Base-by-base conservation (phyloP, 1,284 basidiomycete species). In the Lentinula novae-zelandiae region DNA sequence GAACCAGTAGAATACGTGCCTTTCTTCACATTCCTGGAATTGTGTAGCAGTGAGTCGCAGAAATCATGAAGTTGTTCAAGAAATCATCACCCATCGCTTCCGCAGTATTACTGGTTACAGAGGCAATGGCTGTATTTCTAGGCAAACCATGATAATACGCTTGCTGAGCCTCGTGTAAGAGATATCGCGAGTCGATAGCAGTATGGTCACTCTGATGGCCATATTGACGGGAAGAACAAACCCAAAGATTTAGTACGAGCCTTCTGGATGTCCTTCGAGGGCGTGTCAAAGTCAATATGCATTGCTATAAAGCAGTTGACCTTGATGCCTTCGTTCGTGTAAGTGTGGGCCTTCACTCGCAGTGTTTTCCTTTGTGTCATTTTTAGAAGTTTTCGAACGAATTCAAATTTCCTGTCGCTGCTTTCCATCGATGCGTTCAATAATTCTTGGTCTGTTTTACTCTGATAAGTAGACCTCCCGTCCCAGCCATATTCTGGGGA, bases 251-350 rank as follows among this genome's bases (percentile, higher is more conserved):
- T n/a, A 22, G 22, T 3, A 42, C 52, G 13, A 17, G 78, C 81
- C 76, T 85, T 85, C 66, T 93, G 3, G 91, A 92, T 63, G 87
- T 92, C 2, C 77, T 93, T 20, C 76, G 92, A 51, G 88, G 65
- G 3, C 48, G 63, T 39, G 63, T 87, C 8, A 79, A 81, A 22
- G 63, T 63, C 34, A 49, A 56, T 63, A 80, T 81, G 31, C 87
- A 90, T 67, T 88, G 85, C 63, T 86, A 87, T 64, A 83, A n/a
- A n/a, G n/a, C n/a, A n/a, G n/a, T n/a, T n/a, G n/a, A n/a, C n/a
- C n/a, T n/a, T n/a, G 85, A 89, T 65, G 78, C 77, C 15, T 74
- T 86, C 54, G 81, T 85, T 51, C 73, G 85, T 58, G 84, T 84
- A 66, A 53, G 79, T 72, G 3, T n/a, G 22, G 22, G 22, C 27